A percentile compares a stretch with the other conserved stretches of the same genome.
Conservation (phyloP, 306 rosid species). For the Ochetophila trinervis region DNA sequence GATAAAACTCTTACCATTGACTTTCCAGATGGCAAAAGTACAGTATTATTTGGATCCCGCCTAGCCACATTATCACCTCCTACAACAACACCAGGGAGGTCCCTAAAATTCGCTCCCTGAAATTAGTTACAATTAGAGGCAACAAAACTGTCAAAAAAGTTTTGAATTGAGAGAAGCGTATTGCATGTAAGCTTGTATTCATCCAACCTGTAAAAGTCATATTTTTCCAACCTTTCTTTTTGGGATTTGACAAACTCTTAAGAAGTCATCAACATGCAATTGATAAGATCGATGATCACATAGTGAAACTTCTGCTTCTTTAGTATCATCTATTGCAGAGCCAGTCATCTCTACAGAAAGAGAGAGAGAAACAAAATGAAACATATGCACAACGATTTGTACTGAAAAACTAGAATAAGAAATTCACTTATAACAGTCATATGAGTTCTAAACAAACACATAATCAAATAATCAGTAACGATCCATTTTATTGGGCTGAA, state of each 20-base stretch:
- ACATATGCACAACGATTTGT: background rate
- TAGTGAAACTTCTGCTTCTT: slow-evolving; percentile 28
- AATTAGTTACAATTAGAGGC: slow-evolving; percentile 22
- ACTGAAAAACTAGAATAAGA: slow-evolving; percentile 1
- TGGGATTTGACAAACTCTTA: slow-evolving; percentile 84
- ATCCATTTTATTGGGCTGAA: no score
- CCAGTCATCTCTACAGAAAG: slow-evolving; percentile 68
- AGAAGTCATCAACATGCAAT: slow-evolving; percentile 60
- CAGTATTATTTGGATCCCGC: slow-evolving; percentile 40
- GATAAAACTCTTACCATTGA: slow-evolving; percentile 57
- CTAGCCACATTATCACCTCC: slow-evolving; percentile 82
- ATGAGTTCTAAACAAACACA: no score
- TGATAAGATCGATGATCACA: slow-evolving; percentile 64
- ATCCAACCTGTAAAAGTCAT: slow-evolving; percentile 37
- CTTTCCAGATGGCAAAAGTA: slow-evolving; percentile 72
- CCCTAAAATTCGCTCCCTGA: slow-evolving; percentile 93
- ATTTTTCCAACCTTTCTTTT: slow-evolving; percentile 64
- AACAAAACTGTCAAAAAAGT: slow-evolving; percentile 22
- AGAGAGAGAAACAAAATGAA: slow-evolving; percentile 6
- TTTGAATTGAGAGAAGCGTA: background rate
- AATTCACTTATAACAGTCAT: no score
- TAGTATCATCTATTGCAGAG: slow-evolving; percentile 26
- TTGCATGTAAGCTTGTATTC: background rate
- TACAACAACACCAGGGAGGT: slow-evolving; percentile 85
- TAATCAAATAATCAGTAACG: no score